Evolutionary conservation across 179 eudicot genomes (phyloP).

Genomic region (Monotropa hypopitys): DNA sequence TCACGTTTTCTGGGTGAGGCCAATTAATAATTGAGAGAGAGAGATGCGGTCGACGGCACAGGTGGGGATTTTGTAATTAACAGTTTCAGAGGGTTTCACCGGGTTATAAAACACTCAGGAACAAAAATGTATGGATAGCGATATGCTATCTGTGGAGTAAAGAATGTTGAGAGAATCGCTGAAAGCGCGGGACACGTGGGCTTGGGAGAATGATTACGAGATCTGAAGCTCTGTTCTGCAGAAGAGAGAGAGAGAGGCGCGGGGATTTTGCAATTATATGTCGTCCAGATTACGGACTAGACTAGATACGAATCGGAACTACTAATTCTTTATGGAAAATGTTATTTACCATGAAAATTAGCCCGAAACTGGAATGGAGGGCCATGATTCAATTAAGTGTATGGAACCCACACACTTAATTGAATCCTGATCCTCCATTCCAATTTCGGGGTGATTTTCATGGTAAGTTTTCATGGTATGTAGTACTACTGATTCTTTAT

Average conservation of each 20-base stretch:
- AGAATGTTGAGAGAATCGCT: background rate
- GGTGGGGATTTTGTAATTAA: background rate
- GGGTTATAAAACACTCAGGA: background rate
- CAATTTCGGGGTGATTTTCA: too few species aligned
- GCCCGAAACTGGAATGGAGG: too few species aligned
- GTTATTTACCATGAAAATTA: too few species aligned
- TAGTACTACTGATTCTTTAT: too few species aligned
- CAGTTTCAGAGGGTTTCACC: background rate
- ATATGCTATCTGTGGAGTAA: background rate
- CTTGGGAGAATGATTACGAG: background rate
- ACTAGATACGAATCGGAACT: too few species aligned
- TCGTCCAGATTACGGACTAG: too few species aligned
- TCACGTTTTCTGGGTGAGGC: background rate
- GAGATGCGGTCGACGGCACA: conserved; percentile 1
- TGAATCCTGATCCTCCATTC: too few species aligned
- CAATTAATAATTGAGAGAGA: background rate
- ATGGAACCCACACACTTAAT: too few species aligned
- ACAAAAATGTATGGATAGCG: background rate
- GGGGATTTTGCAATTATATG: too few species aligned
- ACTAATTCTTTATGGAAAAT: too few species aligned
- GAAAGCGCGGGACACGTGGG: background rate
- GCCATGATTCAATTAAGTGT: too few species aligned
- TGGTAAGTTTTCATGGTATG: too few species aligned
- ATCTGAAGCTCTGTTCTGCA: background rate
- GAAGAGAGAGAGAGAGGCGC: background rate